Evolutionary conservation across 176 grass and related monocot genomes (phyloP).

Genomic region (Saccharum spontaneum): DNA sequence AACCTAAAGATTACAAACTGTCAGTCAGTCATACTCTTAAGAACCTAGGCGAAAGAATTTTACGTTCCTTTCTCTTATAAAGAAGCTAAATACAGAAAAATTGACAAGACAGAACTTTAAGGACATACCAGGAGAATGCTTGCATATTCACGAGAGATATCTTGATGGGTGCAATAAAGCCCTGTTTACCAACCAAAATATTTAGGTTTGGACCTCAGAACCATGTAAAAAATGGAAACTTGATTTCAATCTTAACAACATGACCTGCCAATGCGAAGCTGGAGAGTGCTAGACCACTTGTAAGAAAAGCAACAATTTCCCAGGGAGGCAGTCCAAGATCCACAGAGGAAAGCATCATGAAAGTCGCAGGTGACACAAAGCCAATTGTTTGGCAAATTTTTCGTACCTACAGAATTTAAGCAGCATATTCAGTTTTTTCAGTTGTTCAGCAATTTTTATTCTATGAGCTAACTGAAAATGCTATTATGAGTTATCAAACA

Average conservation of each 20-base stretch:
- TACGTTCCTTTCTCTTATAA: not conserved
- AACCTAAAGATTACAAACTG: constrained; percentile 14
- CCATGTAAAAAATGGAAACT: not conserved
- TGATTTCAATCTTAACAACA: constrained; percentile 9
- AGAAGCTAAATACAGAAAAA: not conserved
- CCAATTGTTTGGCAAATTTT: constrained; percentile 99
- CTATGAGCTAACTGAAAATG: constrained; percentile 6
- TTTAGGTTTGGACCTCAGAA: constrained; percentile 42
- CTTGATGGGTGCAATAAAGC: constrained; percentile 98
- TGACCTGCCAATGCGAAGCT: constrained; percentile 94
- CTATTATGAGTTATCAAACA: constrained; percentile 11
- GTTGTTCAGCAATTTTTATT: not conserved
- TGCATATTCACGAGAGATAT: constrained; percentile 97
- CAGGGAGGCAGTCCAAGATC: constrained; percentile 93
- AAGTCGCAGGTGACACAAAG: constrained; percentile 91
- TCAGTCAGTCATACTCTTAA: not conserved
- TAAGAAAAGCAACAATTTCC: constrained; percentile 83
- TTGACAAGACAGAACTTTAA: constrained; percentile 8
- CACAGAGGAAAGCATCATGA: constrained; percentile 92
- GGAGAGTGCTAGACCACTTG: constrained; percentile 86
- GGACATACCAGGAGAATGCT: constrained; percentile 90
- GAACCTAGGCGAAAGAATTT: not conserved
- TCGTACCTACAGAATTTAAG: constrained; percentile 68
- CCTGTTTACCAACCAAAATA: constrained; percentile 45
- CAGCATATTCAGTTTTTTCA: not conserved